Evolutionary conservation across 2,329 filamentous ascomycete genomes (phyloP).

Genomic region (Ceratocystis variospora): DNA sequence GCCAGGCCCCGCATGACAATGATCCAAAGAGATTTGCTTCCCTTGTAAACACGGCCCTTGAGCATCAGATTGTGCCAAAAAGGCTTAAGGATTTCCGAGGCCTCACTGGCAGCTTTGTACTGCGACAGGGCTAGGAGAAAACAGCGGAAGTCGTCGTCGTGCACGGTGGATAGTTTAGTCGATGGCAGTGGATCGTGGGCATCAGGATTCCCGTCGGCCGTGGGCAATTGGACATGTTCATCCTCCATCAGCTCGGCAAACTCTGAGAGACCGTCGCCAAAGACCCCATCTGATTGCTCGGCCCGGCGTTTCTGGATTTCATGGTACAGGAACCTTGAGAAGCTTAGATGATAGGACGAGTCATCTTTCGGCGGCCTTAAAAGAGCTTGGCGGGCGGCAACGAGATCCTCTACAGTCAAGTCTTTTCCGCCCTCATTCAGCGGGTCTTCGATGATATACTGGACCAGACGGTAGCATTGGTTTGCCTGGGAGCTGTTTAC

Average conservation of each 20-base stretch:
- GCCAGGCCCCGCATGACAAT: constrained; percentile 48
- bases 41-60: constrained; percentile 16
- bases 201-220: constrained; percentile 19
- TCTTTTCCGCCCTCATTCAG: constrained; percentile 25
- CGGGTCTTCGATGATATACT: constrained; percentile 39
- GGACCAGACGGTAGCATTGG: constrained; percentile 41
- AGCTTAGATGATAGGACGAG: constrained; percentile 33
- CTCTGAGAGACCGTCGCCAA: constrained; percentile 19
- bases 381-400: constrained; percentile 34
- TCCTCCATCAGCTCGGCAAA: constrained; percentile 21
- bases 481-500: constrained; percentile 55
- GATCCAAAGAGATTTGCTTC: constrained; percentile 31
- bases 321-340: constrained; percentile 34
- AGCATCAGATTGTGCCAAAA: constrained; percentile 17
- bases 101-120: constrained; percentile 43
- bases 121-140: constrained; percentile 38
- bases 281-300: constrained; percentile 17
- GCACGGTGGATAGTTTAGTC: constrained; percentile 1
- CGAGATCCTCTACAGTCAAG: constrained; percentile 31
- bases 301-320: constrained; percentile 21
- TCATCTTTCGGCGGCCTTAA: constrained; percentile 32
- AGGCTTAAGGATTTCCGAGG: constrained; percentile 22
- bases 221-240: constrained; percentile 8
- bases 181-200: constrained; percentile 13
- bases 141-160: constrained; percentile 28